Conservation (phyloP, 2,329 filamentous ascomycete species). For the Microsporum audouinii region DNA sequence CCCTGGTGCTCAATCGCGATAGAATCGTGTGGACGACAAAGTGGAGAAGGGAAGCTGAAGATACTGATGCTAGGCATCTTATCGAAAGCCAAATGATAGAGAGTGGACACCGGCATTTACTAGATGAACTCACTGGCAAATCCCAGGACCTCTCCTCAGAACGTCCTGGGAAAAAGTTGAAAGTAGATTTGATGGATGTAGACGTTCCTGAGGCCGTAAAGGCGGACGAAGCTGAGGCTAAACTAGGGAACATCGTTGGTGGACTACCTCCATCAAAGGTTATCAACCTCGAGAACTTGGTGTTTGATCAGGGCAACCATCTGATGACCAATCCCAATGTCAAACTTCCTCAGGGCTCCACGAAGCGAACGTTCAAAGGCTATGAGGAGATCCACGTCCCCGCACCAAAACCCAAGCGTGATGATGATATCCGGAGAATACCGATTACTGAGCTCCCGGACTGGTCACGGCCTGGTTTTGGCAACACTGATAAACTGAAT, state of each 20-base stretch:
- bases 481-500: constrained; percentile 75
- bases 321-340: constrained; percentile 99
- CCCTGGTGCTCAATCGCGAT: constrained; percentile 81
- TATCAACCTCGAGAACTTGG: constrained; percentile 88
- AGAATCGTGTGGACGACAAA: constrained; percentile 93
- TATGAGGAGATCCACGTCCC: constrained; percentile 98
- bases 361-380: constrained; percentile 89
- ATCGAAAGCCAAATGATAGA: constrained; percentile 87
- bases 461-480: constrained; percentile 81
- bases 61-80: constrained; percentile 57
- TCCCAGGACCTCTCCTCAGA: constrained; percentile 44
- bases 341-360: constrained; percentile 83
- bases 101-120: constrained; percentile 71
- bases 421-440: constrained; percentile 65
- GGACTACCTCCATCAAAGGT: constrained; percentile 75
- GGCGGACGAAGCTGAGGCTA: constrained; percentile 42
- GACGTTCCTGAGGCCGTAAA: constrained; percentile 56
- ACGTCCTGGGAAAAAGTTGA: constrained; percentile 68
- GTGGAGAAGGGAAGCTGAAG: constrained; percentile 69
- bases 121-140: constrained; percentile 78
- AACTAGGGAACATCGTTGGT: constrained; percentile 56
- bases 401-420: constrained; percentile 73
- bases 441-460: constrained; percentile 81
- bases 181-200: constrained; percentile 74
- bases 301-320: constrained; percentile 97